Percentiles rank a stretch among this genome's conserved stretches.
phyloP scores from a whole-genome alignment of 805 yeast genomes.

The Cyberlindnera maritima region DNA sequence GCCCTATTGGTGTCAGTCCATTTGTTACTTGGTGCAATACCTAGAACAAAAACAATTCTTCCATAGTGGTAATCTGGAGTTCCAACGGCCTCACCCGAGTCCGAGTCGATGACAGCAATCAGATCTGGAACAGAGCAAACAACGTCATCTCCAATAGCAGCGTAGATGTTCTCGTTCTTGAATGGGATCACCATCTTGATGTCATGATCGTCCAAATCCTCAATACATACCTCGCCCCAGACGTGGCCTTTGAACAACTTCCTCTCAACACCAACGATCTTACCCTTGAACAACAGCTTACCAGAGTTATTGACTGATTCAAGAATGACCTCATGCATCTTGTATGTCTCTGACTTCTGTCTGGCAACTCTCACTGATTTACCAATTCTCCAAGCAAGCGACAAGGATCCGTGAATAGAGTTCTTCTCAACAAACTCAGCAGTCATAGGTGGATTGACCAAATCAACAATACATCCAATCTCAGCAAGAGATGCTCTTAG shows the following conservation, averaged over 20 bases:
- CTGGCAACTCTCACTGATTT: constrained; percentile 39
- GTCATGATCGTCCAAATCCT: constrained; percentile 15
- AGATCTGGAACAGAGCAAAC: constrained; percentile 45
- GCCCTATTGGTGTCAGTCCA: constrained; percentile 39
- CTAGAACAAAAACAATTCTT: constrained; percentile 41
- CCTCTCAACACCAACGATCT: constrained; percentile 42
- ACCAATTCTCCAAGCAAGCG: constrained; percentile 47
- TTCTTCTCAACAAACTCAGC: constrained; percentile 26
- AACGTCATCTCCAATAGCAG: constrained; percentile 28
- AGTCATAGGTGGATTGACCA: constrained; percentile 31
- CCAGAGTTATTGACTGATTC: constrained; percentile 39
- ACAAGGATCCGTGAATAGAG: constrained; percentile 32
- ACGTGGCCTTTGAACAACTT: constrained; percentile 41
- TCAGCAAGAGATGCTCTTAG: constrained; percentile 42
- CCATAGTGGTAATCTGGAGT: constrained; percentile 48
- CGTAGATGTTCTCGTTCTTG: constrained; percentile 45
- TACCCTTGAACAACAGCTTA: constrained; percentile 37
- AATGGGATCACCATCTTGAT: constrained; percentile 37
- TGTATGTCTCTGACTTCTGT: constrained; percentile 34
- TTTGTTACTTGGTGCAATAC: constrained; percentile 35
- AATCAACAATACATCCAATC: constrained; percentile 39
- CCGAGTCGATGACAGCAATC: constrained; percentile 40
- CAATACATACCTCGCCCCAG: constrained; percentile 43
- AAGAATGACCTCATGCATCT: constrained; percentile 34
- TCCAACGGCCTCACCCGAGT: constrained; percentile 45